phyloP scores from a whole-genome alignment of 2,329 filamentous ascomycete genomes.

The Albophoma yamanashiensis region DNA sequence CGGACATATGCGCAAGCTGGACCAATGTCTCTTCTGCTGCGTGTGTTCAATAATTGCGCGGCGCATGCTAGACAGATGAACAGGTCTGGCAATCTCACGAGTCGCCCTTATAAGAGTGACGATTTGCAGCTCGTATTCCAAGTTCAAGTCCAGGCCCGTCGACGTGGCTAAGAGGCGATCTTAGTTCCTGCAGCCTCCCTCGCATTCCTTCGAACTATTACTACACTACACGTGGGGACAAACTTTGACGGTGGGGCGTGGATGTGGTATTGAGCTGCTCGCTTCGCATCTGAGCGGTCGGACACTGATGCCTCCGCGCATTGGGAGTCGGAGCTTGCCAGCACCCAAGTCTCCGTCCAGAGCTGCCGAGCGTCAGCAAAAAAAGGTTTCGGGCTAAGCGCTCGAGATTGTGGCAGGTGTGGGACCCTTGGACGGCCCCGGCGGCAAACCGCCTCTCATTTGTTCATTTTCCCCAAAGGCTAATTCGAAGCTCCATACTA shows the following conservation, averaged over 20 bases:
- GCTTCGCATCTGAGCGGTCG: not conserved
- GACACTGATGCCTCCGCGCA: not conserved
- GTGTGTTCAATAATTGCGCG: no score
- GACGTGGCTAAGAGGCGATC: no score
- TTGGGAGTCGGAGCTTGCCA: not conserved
- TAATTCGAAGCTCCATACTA: not conserved
- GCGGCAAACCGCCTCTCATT: not conserved
- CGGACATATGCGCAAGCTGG: not conserved
- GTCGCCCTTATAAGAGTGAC: no score
- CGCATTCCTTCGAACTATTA: not conserved
- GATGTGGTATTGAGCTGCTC: not conserved
- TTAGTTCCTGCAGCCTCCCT: not conserved
- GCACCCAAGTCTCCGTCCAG: not conserved
- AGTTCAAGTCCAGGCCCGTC: no score
- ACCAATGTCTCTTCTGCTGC: not conserved
- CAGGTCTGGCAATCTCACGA: no score
- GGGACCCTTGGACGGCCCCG: not conserved
- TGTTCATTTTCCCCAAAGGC: not conserved
- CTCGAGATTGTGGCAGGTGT: not conserved
- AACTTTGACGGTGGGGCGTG: not conserved
- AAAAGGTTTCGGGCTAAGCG: not conserved
- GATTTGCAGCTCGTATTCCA: no score
- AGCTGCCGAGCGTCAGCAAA: not conserved
- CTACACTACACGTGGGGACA: not conserved
- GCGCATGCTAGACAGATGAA: no score